These are phyloP conservation scores for Candida anglica DNA, from an alignment of 805 yeast genomes.

Conservation along the genomic window DNA sequence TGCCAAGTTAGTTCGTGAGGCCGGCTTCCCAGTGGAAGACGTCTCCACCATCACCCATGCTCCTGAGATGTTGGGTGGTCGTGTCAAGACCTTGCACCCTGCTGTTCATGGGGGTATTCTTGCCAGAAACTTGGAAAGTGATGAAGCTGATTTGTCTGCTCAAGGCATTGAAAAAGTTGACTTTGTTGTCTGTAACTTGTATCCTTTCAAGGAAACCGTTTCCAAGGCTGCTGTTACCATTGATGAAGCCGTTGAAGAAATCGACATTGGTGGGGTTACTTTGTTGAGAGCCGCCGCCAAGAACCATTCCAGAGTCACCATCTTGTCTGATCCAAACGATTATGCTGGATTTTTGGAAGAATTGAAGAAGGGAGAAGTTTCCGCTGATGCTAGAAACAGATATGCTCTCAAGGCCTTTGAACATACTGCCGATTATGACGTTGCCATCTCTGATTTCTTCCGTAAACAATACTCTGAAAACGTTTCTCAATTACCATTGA, in stretches of 20 bases:
- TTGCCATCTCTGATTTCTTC: slow-evolving; percentile 94
- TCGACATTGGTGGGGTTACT: slow-evolving; percentile 97
- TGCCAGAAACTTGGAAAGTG: slow-evolving; percentile 89
- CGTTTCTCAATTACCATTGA: slow-evolving; percentile 82
- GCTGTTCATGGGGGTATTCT: slow-evolving; percentile 98
- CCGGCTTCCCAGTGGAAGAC: slow-evolving; percentile 97
- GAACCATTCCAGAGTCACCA: slow-evolving; percentile 94
- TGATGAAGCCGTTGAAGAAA: slow-evolving; percentile 97
- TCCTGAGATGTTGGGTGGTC: slow-evolving; percentile 98
- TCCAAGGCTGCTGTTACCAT: slow-evolving; percentile 93
- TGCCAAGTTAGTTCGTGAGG: slow-evolving; percentile 88
- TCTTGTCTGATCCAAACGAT: slow-evolving; percentile 91
- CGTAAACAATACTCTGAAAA: slow-evolving; percentile 95
- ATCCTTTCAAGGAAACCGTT: slow-evolving; percentile 97
- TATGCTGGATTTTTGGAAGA: slow-evolving; percentile 85
- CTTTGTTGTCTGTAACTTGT: slow-evolving; percentile 94
- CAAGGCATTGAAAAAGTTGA: slow-evolving; percentile 96
- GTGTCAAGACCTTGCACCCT: slow-evolving; percentile 97
- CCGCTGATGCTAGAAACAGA: slow-evolving; percentile 69
- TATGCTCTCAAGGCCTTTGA: slow-evolving; percentile 96
- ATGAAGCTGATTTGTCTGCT: slow-evolving; percentile 79
- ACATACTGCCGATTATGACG: slow-evolving; percentile 97
- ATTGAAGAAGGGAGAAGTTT: slow-evolving; percentile 67
- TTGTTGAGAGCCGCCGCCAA: slow-evolving; percentile 97
- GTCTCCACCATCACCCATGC: slow-evolving; percentile 95